Conservation (phyloP, 768 basidiomycete genomes). For the Mycena epipterygia region DNA sequence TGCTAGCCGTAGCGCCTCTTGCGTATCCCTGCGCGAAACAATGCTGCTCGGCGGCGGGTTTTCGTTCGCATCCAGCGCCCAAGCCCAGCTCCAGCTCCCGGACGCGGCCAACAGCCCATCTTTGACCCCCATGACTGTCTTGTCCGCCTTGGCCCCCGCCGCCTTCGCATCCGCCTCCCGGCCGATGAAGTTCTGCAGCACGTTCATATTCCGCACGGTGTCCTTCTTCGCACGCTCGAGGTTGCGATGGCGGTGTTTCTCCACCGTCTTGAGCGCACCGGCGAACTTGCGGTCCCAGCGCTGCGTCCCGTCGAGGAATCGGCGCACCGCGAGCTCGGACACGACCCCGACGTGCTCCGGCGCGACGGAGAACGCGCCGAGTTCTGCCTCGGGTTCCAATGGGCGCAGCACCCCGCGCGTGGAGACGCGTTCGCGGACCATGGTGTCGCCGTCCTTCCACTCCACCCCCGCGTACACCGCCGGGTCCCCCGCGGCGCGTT, state of each 20-base stretch:
- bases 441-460: constrained; percentile 58
- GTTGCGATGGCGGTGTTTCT: constrained; percentile 76
- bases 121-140: constrained; percentile 45
- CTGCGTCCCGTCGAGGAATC: constrained; percentile 77
- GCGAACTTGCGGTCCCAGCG: constrained; percentile 79
- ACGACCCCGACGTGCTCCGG: constrained; percentile 77
- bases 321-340: constrained; percentile 79
- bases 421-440: constrained; percentile 94
- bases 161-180: constrained; percentile 43
- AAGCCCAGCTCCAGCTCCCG: constrained; percentile 84
- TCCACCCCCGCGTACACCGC: constrained; percentile 69
- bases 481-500: constrained; percentile 71
- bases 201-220: constrained; percentile 64
- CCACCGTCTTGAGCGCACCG: constrained; percentile 67
- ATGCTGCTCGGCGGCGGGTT: constrained; percentile 93
- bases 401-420: constrained; percentile 86
- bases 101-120: constrained; percentile 57
- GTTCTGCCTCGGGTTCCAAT: constrained; percentile 78
- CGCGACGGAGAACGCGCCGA: constrained; percentile 77
- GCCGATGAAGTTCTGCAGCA: constrained; percentile 56
- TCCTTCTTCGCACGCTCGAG: constrained; percentile 76
- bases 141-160: constrained; percentile 31
- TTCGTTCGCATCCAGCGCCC: constrained; percentile 86
- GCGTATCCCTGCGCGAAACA: constrained; percentile 89
- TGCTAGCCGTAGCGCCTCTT: constrained; percentile 80